phyloP scores from a whole-genome alignment of 768 basidiomycete species.

The Pleurotus pulmonarius region DNA sequence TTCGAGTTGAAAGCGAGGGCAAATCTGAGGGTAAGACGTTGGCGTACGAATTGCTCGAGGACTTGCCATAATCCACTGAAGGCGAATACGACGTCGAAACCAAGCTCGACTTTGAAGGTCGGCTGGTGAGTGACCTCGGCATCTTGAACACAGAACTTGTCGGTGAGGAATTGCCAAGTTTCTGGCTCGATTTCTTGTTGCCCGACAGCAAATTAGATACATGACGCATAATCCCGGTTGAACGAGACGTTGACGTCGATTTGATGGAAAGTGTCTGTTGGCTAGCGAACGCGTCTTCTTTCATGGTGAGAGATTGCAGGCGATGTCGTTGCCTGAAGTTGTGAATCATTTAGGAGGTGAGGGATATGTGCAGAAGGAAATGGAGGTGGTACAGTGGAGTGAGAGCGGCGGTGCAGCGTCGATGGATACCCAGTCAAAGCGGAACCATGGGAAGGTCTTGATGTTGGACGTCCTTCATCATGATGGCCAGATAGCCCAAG shows the following conservation, averaged over 20 bases:
- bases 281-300: not conserved
- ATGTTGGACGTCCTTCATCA: constrained; percentile 6
- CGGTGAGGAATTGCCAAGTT: not conserved
- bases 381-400: not conserved
- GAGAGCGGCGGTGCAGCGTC: not conserved
- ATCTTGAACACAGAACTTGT: constrained; percentile 2
- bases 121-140: not conserved
- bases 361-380: not conserved
- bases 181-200: constrained; percentile 5
- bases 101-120: constrained; percentile 1
- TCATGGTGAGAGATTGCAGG: constrained; percentile 4
- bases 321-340: constrained; percentile 6
- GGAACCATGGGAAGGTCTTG: constrained; percentile 1
- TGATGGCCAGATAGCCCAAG: constrained; percentile 2
- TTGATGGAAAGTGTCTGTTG: constrained; percentile 5
- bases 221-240: constrained; percentile 4
- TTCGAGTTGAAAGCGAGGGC: not conserved
- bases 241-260: not conserved
- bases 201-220: constrained; percentile 5
- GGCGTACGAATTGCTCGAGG: not conserved
- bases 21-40: not conserved
- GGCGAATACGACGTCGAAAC: constrained; percentile 2
- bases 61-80: not conserved
- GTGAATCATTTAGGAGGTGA: constrained; percentile 1
- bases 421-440: not conserved